Conservation (phyloP, 2,329 filamentous ascomycete genomes). For the Sarocladium kiliense region DNA sequence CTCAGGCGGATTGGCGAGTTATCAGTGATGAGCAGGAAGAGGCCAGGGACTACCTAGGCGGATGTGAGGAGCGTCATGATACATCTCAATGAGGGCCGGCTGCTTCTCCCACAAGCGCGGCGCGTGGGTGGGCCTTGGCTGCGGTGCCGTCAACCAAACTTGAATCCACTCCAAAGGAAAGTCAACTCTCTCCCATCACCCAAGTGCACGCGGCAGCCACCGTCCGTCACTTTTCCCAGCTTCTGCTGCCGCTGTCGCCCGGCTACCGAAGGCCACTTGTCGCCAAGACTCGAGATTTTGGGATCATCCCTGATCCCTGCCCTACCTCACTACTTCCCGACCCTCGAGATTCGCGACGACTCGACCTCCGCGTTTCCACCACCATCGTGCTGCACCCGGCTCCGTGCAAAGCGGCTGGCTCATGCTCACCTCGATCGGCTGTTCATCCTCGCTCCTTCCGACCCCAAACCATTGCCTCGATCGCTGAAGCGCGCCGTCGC, state of each 20-base stretch:
- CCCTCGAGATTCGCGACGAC: background rate
- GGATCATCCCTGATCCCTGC: background rate
- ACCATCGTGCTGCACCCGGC: background rate
- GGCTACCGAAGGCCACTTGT: background rate
- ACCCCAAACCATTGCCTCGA: background rate
- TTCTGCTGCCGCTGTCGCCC: background rate
- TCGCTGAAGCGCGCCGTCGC: background rate
- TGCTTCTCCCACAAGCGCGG: background rate
- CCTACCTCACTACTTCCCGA: background rate
- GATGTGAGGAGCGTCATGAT: no score
- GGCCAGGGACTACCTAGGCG: no score
- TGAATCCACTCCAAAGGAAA: background rate
- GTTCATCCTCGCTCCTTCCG: background rate
- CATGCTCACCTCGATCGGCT: background rate
- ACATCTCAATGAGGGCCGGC: background rate
- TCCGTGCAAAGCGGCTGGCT: background rate
- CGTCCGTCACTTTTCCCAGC: background rate
- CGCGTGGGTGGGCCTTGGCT: background rate
- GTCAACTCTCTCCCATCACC: background rate
- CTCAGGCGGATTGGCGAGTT: no score
- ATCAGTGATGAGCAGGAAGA: no score
- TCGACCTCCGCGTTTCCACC: background rate
- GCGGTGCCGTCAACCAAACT: background rate
- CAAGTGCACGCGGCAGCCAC: conserved; percentile 1
- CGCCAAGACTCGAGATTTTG: background rate